These are phyloP conservation scores for Microstroma glucosiphilum DNA, from an alignment of 1,284 basidiomycete species.

Conservation along the genomic window DNA sequence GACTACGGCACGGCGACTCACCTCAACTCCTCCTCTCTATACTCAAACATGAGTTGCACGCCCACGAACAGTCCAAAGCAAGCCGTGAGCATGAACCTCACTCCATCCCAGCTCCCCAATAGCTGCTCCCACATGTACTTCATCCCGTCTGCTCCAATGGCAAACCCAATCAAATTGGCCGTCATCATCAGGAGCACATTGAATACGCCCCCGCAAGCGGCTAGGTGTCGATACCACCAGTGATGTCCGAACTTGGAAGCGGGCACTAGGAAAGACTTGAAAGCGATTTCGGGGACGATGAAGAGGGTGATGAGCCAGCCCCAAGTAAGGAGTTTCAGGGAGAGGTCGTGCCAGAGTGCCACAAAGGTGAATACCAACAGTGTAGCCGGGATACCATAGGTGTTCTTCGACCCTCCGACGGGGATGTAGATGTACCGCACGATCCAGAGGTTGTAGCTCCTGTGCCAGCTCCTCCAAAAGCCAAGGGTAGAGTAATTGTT, in stretches of 20 bases:
- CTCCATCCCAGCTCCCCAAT: conserved; percentile 64
- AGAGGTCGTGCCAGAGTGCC: conserved; percentile 96
- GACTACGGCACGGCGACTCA: background rate
- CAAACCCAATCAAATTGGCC: conserved; percentile 93
- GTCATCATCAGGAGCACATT: conserved; percentile 87
- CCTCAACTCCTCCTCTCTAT: conserved; percentile 16
- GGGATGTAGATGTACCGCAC: conserved; percentile 93
- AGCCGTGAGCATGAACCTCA: conserved; percentile 63
- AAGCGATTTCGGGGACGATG: conserved; percentile 76
- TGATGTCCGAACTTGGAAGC: conserved; percentile 27
- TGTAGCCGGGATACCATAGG: conserved; percentile 60
- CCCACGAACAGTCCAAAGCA: conserved; percentile 70
- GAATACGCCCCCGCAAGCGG: conserved; percentile 73
- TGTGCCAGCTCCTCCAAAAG: conserved; percentile 95
- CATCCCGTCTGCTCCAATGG: conserved; percentile 78
- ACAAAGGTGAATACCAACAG: conserved; percentile 90
- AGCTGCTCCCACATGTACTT: conserved; percentile 65
- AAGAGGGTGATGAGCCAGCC: conserved; percentile 92
- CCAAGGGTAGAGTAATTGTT: conserved; percentile 92
- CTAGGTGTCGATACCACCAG: conserved; percentile 79
- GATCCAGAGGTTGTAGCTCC: conserved; percentile 93
- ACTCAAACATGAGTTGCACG: conserved; percentile 82
- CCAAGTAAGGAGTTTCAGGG: conserved; percentile 82
- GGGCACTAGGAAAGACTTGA: conserved; percentile 59
- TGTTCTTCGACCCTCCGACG: conserved; percentile 67